Evolutionary conservation across 768 basidiomycete genomes (phyloP).

Genomic region (Gautieria morchelliformis): DNA sequence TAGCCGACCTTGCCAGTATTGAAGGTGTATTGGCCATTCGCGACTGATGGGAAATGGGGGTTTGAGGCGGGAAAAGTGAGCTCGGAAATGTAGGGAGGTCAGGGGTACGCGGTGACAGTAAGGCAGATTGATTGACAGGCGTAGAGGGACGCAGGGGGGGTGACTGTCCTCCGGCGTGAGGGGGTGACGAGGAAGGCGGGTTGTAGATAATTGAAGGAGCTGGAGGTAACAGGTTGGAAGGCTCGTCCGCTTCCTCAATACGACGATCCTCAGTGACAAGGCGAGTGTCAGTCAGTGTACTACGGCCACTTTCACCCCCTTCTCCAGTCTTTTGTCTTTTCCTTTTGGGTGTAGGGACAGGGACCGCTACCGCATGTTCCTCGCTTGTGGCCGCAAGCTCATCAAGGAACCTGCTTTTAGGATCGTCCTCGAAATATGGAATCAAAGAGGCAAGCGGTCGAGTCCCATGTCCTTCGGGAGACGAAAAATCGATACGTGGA

Average conservation of each 20-base stretch:
- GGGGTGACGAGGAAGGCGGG: slow-evolving; percentile 1
- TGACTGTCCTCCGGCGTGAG: not conserved
- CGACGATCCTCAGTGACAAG: not conserved
- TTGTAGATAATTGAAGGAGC: not conserved
- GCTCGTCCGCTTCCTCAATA: not conserved
- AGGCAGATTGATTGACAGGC: not conserved
- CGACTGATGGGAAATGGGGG: not conserved
- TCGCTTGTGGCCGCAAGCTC: slow-evolving; percentile 74
- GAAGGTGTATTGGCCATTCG: not conserved
- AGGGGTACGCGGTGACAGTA: not conserved
- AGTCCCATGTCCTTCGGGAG: slow-evolving; percentile 27
- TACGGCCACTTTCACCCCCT: not conserved
- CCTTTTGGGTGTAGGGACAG: slow-evolving; percentile 21
- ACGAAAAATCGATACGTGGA: slow-evolving; percentile 14
- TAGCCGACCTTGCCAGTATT: not conserved
- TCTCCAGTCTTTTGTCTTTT: slow-evolving; percentile 8
- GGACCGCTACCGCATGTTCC: slow-evolving; percentile 48
- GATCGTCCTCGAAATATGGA: slow-evolving; percentile 93
- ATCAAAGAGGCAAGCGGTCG: slow-evolving; percentile 63
- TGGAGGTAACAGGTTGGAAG: not conserved
- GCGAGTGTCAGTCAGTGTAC: not conserved
- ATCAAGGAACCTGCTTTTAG: slow-evolving; percentile 88
- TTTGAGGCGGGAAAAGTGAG: not conserved
- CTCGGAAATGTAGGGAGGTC: slow-evolving; percentile 3
- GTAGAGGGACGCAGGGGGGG: not conserved